Conservation (phyloP, 345 rosid genomes). For the Chamaenerion angustifolium region DNA sequence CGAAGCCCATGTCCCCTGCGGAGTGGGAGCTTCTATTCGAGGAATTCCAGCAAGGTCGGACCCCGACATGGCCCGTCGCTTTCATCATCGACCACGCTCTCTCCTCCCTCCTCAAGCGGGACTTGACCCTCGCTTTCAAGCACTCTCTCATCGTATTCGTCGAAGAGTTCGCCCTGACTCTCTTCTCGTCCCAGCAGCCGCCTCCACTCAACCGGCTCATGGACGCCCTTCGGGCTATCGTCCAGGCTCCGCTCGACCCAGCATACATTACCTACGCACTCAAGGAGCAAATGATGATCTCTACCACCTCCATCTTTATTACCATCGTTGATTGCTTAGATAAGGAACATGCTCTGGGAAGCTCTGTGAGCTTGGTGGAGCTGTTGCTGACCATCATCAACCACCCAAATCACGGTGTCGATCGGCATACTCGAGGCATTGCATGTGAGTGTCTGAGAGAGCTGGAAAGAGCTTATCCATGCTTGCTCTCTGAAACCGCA, state of each 20-base stretch:
- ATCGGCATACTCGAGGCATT: conserved; percentile 67
- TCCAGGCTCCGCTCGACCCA: conserved; percentile 61
- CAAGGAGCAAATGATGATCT: conserved; percentile 77
- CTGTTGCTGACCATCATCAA: conserved; percentile 57
- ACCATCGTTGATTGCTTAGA: conserved; percentile 14
- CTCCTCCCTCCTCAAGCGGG: conserved; percentile 47
- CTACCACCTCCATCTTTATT: conserved; percentile 62
- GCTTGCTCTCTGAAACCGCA: conserved; percentile 58
- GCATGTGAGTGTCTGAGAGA: conserved; percentile 88
- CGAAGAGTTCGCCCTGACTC: conserved; percentile 44
- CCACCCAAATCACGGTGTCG: conserved; percentile 78
- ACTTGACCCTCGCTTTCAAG: conserved; percentile 53
- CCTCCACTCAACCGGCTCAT: conserved; percentile 37
- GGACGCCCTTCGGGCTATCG: conserved; percentile 44
- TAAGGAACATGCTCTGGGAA: conserved; percentile 2
- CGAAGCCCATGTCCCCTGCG: conserved; percentile 39
- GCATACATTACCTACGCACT: conserved; percentile 30
- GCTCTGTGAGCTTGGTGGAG: conserved; percentile 46
- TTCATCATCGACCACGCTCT: conserved; percentile 48
- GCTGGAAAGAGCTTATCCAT: conserved; percentile 59
- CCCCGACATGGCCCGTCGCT: conserved; percentile 33
- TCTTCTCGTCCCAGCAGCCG: conserved; percentile 15
- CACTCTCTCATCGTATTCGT: conserved; percentile 60
- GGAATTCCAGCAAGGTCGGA: conserved; percentile 60
- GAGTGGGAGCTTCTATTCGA: conserved; percentile 80